Evolutionary conservation across 2,329 filamentous ascomycete genomes (phyloP).

Genomic region (Curvularia lunata): DNA sequence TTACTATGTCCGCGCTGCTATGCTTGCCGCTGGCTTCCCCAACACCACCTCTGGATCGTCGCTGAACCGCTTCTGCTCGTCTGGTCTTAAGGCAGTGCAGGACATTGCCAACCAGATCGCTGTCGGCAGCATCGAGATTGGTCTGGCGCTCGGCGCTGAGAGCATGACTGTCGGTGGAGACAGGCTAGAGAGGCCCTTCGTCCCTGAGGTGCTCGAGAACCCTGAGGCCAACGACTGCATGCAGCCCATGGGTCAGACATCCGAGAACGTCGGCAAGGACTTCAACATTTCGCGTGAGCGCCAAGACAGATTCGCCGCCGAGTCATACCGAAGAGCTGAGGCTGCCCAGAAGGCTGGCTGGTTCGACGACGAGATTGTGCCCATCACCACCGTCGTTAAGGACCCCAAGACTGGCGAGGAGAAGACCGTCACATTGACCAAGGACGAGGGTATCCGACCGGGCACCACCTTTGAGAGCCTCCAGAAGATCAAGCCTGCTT

Average conservation of each 20-base stretch:
- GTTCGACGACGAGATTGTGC: slow-evolving; percentile 93
- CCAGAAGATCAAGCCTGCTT: slow-evolving; percentile 85
- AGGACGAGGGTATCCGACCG: slow-evolving; percentile 88
- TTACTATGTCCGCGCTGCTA: slow-evolving; percentile 88
- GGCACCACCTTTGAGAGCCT: slow-evolving; percentile 87
- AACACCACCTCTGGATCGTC: slow-evolving; percentile 83
- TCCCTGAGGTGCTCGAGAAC: slow-evolving; percentile 73
- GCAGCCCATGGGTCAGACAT: slow-evolving; percentile 97
- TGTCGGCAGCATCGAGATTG: slow-evolving; percentile 80
- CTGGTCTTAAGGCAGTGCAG: slow-evolving; percentile 91
- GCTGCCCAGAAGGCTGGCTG: slow-evolving; percentile 86
- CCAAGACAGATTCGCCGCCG: slow-evolving; percentile 85
- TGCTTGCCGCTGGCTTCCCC: slow-evolving; percentile 90
- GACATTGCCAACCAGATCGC: slow-evolving; percentile 91
- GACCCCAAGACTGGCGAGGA: slow-evolving; percentile 80
- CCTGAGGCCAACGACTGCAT: slow-evolving; percentile 85
- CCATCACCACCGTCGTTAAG: slow-evolving; percentile 82
- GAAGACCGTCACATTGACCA: slow-evolving; percentile 78
- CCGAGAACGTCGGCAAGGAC: slow-evolving; percentile 91
- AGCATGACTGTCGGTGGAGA: slow-evolving; percentile 81
- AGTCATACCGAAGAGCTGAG: slow-evolving; percentile 88
- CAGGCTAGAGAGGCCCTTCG: slow-evolving; percentile 73
- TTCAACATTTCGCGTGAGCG: slow-evolving; percentile 80
- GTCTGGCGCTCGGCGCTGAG: slow-evolving; percentile 87
- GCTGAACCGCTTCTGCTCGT: slow-evolving; percentile 96